These are phyloP conservation scores for Pseudocercospora musae DNA, from an alignment of 2,329 filamentous ascomycete genomes.

Conservation along the genomic window DNA sequence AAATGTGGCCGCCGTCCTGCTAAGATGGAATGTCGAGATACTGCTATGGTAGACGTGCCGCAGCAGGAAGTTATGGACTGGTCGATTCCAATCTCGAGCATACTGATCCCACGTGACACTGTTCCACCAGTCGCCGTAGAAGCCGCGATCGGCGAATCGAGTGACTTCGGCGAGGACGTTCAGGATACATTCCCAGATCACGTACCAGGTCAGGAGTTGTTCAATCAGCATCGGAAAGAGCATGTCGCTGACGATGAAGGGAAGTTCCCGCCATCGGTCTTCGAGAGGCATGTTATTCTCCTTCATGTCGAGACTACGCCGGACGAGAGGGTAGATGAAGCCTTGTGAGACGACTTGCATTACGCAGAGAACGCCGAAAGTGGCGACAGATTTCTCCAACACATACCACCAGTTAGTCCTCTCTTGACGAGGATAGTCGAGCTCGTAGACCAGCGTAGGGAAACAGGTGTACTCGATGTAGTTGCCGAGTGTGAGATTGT, in stretches of 20 bases:
- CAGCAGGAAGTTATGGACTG: constrained; percentile 73
- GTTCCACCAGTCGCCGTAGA: constrained; percentile 43
- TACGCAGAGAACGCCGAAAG: constrained; percentile 69
- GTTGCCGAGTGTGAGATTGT: constrained; percentile 59
- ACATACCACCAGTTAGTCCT: constrained; percentile 72
- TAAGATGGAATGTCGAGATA: constrained; percentile 69
- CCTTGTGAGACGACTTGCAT: constrained; percentile 77
- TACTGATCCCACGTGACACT: constrained; percentile 68
- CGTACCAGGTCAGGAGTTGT: constrained; percentile 73
- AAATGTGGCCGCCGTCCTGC: constrained; percentile 67
- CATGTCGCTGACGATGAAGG: constrained; percentile 71
- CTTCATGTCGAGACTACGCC: constrained; percentile 64
- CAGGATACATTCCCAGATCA: constrained; percentile 68
- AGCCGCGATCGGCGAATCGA: constrained; percentile 61
- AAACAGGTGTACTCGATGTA: constrained; percentile 69
- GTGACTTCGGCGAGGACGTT: constrained; percentile 76
- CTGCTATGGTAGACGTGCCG: constrained; percentile 76
- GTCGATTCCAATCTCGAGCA: constrained; percentile 77
- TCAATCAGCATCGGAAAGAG: constrained; percentile 78
- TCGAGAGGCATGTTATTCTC: constrained; percentile 60
- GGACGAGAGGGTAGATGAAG: constrained; percentile 73
- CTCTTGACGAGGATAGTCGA: constrained; percentile 71
- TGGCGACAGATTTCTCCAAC: constrained; percentile 66
- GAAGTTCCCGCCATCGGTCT: constrained; percentile 64
- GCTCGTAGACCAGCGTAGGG: constrained; percentile 75